Percentiles rank a stretch among this genome's conserved stretches.
Conservation (phyloP, 257 asterid genomes). For the Coffea eugenioides region DNA sequence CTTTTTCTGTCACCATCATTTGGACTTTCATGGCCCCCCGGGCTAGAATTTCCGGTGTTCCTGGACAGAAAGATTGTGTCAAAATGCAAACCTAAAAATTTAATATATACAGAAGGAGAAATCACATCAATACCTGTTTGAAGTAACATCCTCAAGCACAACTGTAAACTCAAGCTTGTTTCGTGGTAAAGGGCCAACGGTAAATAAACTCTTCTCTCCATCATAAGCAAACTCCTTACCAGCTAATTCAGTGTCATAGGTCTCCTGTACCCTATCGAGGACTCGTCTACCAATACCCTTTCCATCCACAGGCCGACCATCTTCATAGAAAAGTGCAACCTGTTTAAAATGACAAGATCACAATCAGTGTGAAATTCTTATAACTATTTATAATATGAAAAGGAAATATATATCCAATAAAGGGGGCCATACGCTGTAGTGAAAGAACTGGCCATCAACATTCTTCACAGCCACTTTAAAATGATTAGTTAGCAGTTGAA, state of each 20-base stretch:
- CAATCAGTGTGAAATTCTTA: background rate
- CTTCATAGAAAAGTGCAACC: constrained; percentile 93
- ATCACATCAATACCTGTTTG: constrained; percentile 49
- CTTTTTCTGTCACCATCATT: constrained; percentile 64
- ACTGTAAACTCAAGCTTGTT: constrained; percentile 84
- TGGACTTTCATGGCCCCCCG: constrained; percentile 55
- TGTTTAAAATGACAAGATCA: constrained; percentile 11
- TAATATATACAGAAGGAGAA: background rate
- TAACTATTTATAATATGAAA: background rate
- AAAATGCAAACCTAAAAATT: background rate
- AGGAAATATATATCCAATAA: background rate
- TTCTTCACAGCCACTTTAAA: constrained; percentile 70
- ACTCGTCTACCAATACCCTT: constrained; percentile 92
- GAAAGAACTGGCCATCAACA: constrained; percentile 73
- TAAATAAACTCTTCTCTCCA: constrained; percentile 89
- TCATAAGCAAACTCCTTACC: constrained; percentile 86
- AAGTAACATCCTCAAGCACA: constrained; percentile 75
- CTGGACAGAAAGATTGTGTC: constrained; percentile 29
- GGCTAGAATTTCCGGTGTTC: constrained; percentile 72
- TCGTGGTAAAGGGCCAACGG: constrained; percentile 81
- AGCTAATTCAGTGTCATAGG: constrained; percentile 67
- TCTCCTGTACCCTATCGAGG: constrained; percentile 73
- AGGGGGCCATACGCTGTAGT: constrained; percentile 68
- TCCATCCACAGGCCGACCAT: constrained; percentile 90
- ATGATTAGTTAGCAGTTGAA: constrained; percentile 77